Evolutionary conservation across 148 eudicot genomes (phyloP), one percentile per base, ranked within the genome.

Genomic region (Rhododendron griersonianum): DNA sequence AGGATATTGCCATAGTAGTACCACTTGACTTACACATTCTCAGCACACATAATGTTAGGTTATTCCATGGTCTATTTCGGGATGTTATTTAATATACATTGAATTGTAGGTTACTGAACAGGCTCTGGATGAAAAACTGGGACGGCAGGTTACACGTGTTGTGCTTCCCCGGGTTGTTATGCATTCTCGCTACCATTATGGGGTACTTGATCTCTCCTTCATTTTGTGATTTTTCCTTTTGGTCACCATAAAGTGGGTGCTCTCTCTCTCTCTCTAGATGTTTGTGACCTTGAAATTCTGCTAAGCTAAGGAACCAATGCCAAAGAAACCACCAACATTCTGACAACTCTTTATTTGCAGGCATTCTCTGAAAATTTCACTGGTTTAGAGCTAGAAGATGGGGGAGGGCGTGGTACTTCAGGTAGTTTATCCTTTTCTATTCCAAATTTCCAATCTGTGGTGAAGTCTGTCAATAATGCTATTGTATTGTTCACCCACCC

Each of bases 331-430:
- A 81, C n/a, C 80, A 77, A 28, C 21, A 65, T 37, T 35, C 51
- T 74, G 5, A 41, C 75, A 28, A 80, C 67, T 86, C 50, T 86
- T 81, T 19, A 44, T n/a, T 87, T 65, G 84, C 94, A 96, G 99
- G 95, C 99, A 18, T 97, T 93, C 90, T 94, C 99, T 69, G 98
- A 93, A 82, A 94, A 95, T 85, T 97, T 97, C 87, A 95, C 98
- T 89, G 99, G 99, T 82, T 90, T 97, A 87, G 99, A 97, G 95
- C 92, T 97, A 79, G 99, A 97, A 95, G 98, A 97, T 89, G 99
- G 99, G 57, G 99, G 99, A 84, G 99, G 99, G 63, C 96, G 99
- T 76, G 99, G 99, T 88, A 97, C 99, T 81, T 97, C 99, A 93
- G 99, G 99, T 97, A 86, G 82, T 67, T 86, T 71, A 44, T 86